A percentile compares a stretch with the other conserved stretches of the same genome.
Conservation (phyloP, 495 filamentous ascomycete genomes). For the Aspergillus affinis region DNA sequence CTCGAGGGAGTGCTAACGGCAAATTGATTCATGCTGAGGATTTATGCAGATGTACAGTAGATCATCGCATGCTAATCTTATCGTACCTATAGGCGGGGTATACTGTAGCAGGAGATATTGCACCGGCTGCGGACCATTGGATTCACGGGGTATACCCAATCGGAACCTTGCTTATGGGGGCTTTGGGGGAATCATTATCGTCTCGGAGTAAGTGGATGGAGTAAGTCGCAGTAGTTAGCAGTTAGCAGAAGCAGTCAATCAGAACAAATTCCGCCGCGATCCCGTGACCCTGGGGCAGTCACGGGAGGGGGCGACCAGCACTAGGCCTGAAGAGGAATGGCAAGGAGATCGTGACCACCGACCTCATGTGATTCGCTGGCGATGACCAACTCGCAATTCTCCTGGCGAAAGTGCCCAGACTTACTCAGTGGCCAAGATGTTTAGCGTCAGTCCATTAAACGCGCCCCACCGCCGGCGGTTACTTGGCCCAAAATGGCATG, state of each 20-base stretch:
- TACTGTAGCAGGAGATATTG: not conserved
- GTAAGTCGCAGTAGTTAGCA: too few relatives aligned
- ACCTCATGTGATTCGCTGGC: constrained; percentile 6
- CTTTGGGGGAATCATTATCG: not conserved
- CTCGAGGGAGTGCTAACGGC: constrained; percentile 2
- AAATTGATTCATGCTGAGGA: not conserved
- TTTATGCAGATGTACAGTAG: not conserved
- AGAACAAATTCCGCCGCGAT: not conserved
- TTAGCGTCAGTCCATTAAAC: constrained; percentile 4
- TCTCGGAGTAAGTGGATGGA: not conserved
- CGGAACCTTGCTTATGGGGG: not conserved
- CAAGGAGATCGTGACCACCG: constrained; percentile 6
- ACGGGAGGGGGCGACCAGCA: not conserved
- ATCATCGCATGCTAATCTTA: not conserved
- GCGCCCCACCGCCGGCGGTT: constrained; percentile 11
- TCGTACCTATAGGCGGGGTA: too few relatives aligned
- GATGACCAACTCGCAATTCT: too few relatives aligned
- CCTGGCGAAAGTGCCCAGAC: too few relatives aligned
- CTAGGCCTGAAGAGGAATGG: constrained; percentile 15
- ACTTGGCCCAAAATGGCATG: constrained; percentile 27
- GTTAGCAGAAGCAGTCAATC: not conserved
- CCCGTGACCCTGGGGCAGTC: not conserved
- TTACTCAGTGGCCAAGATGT: not conserved
- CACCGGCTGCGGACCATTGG: not conserved
- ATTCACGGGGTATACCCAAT: not conserved